A percentile compares a stretch with the other conserved stretches of the same genome.
Evolutionary conservation across 495 filamentous ascomycete genomes (phyloP).

Genomic region (Rostrohypoxylon terebratum): DNA sequence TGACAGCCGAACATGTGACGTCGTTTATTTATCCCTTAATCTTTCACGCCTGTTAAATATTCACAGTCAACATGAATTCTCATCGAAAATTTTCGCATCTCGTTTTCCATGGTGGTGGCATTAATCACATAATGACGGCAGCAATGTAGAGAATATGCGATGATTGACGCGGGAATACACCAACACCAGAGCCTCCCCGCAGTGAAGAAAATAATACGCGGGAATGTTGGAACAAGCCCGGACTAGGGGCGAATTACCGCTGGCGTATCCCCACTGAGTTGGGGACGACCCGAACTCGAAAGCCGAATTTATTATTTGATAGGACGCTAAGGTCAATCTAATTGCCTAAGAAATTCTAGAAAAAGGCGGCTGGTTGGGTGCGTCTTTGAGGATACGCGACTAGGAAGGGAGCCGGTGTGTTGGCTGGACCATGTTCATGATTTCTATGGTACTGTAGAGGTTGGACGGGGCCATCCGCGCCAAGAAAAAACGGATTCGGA

Average conservation of each 20-base stretch:
- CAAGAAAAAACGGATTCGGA: conserved; percentile 4
- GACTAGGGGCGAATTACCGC: conserved; percentile 15
- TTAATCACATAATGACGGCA: neutral
- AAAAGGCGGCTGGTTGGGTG: conserved; percentile 23
- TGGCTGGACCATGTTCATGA: conserved; percentile 21
- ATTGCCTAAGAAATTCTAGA: conserved; percentile 33
- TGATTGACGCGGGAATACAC: conserved; percentile 20
- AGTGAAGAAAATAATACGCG: conserved; percentile 14
- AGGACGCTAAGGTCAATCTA: conserved; percentile 17
- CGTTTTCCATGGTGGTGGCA: conserved; percentile 5
- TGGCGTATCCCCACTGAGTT: conserved; percentile 11
- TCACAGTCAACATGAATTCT: neutral
- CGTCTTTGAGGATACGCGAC: conserved; percentile 4
- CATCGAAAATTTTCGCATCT: neutral
- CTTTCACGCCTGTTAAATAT: neutral
- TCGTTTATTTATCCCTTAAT: conserved; percentile 15
- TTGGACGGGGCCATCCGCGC: conserved; percentile 22
- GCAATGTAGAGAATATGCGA: conserved; percentile 6
- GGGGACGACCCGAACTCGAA: conserved; percentile 16
- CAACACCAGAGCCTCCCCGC: conserved; percentile 22
- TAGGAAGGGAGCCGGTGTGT: conserved; percentile 24
- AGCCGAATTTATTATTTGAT: conserved; percentile 22
- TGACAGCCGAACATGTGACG: conserved; percentile 17
- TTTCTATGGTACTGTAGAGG: conserved; percentile 19
- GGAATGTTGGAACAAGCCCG: conserved; percentile 15